Percentiles rank a stretch among this genome's conserved stretches.
phyloP scores from a whole-genome alignment of 2,329 filamentous ascomycete genomes.

The Teratosphaeria destructans region DNA sequence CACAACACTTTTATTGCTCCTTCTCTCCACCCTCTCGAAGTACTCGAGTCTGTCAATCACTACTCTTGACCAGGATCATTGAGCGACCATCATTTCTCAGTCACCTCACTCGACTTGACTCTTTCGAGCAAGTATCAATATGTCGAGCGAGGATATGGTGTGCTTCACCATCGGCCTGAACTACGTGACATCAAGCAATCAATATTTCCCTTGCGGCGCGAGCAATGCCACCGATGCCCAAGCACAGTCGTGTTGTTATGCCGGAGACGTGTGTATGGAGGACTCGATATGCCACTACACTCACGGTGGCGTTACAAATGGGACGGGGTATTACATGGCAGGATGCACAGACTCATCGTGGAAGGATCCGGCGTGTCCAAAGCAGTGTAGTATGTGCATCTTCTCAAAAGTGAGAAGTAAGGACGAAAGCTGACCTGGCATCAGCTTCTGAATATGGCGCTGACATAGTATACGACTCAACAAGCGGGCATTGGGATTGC shows the following conservation, averaged over 20 bases:
- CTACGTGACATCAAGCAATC: conserved; percentile 1
- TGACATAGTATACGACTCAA: neutral
- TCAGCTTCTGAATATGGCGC: neutral
- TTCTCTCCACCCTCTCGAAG: no score
- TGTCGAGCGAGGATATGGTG: no score
- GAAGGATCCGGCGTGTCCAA: neutral
- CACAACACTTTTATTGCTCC: no score
- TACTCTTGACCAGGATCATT: no score
- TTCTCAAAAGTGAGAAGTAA: no score
- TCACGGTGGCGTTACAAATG: conserved; percentile 1
- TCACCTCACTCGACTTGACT: no score
- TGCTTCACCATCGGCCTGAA: conserved; percentile 2
- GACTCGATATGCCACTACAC: conserved; percentile 3
- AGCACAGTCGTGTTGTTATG: conserved; percentile 2
- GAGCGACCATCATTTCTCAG: no score
- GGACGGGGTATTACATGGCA: conserved; percentile 3
- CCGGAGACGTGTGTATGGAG: conserved; percentile 2
- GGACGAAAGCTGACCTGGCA: neutral
- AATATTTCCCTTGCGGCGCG: conserved; percentile 2
- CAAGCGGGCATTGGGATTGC: neutral
- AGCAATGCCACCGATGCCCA: neutral
- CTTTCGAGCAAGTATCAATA: no score
- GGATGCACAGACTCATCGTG: conserved; percentile 3
- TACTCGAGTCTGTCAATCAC: no score
- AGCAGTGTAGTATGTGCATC: neutral